Conservation (phyloP, 2,329 filamentous ascomycete genomes). For the Aurifilum marmelostoma region DNA sequence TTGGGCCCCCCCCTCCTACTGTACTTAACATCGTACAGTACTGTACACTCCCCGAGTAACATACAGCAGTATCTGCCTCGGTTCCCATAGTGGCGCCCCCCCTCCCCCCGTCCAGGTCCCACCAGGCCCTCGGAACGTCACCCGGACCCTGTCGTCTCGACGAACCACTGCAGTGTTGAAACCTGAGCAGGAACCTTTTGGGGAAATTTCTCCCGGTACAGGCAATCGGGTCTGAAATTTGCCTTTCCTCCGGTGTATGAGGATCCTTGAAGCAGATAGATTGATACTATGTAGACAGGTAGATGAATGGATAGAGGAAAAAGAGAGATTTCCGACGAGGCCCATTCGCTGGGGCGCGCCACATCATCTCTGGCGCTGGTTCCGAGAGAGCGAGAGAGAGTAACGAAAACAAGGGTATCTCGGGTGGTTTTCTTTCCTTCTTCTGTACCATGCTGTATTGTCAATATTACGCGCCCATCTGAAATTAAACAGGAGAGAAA, state of each 20-base stretch:
- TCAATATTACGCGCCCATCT: no score
- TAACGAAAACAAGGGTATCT: no score
- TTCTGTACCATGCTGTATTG: no score
- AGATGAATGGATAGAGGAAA: neutral
- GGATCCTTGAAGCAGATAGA: neutral
- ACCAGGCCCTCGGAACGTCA: neutral
- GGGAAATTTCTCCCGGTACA: neutral
- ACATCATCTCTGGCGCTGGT: no score
- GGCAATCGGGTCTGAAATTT: neutral
- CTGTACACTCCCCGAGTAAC: neutral
- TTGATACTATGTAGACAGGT: neutral
- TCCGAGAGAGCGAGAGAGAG: no score
- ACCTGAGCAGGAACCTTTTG: neutral
- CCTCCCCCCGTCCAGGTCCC: neutral
- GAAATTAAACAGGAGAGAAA: neutral
- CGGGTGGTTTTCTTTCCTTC: no score
- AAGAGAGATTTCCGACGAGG: no score
- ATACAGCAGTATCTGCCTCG: neutral
- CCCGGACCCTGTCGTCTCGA: slow-evolving; percentile 1
- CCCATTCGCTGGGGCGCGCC: no score
- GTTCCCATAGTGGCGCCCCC: neutral
- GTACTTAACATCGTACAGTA: neutral
- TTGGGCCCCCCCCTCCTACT: no score
- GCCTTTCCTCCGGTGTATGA: neutral
- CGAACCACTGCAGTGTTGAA: slow-evolving; percentile 8